Percentiles rank a stretch among this genome's conserved stretches.
Conservation (phyloP, 805 yeast genomes). For the Candida stauntonica region DNA sequence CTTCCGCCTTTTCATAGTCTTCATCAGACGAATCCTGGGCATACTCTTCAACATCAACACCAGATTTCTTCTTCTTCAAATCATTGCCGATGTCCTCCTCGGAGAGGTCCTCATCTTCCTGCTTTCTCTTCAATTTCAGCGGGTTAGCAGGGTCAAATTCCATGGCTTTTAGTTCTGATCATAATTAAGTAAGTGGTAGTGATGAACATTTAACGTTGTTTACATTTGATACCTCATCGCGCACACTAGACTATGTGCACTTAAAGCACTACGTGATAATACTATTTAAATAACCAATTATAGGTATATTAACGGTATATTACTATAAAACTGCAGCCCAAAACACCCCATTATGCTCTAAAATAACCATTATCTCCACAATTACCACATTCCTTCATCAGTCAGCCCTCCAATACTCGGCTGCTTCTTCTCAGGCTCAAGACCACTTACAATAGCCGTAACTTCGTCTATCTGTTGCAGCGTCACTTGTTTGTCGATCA, state of each 20-base stretch:
- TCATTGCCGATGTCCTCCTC: too few species aligned
- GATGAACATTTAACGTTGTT: too few species aligned
- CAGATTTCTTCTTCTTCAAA: constrained; percentile 18
- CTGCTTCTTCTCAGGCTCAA: constrained; percentile 14
- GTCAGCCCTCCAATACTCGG: constrained; percentile 19
- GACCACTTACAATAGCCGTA: constrained; percentile 13
- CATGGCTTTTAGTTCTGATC: too few species aligned
- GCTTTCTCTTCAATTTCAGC: constrained; percentile 3
- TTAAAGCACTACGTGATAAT: too few species aligned
- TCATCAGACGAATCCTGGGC: constrained; percentile 14
- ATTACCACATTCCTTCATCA: constrained; percentile 28
- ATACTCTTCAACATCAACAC: constrained; percentile 18
- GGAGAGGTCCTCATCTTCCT: too few species aligned
- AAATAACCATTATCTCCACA: constrained; percentile 2
- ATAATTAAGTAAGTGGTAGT: too few species aligned
- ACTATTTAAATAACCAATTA: too few species aligned
- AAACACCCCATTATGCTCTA: too few species aligned
- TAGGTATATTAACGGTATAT: too few species aligned
- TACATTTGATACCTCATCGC: too few species aligned
- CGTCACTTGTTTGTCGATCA: constrained; percentile 20
- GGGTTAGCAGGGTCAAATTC: constrained; percentile 8
- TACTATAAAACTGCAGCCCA: too few species aligned
- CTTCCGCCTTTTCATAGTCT: constrained; percentile 20
- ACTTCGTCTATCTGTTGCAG: constrained; percentile 17
- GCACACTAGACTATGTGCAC: too few species aligned